Conservation (phyloP, 2,329 filamentous ascomycete genomes). For the Fusarium floridanum region DNA sequence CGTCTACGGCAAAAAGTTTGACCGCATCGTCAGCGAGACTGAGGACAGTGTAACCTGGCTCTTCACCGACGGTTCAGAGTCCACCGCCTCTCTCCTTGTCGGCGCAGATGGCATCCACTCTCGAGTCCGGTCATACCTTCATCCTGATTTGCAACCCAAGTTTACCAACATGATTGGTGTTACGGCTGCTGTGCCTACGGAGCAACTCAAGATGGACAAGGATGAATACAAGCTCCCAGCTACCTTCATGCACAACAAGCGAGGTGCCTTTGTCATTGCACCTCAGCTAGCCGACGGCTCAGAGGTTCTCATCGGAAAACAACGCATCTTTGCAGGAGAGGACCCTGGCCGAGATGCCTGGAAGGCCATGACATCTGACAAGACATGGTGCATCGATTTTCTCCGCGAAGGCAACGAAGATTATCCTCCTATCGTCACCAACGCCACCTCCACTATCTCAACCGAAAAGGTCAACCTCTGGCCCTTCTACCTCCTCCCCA, state of each 20-base stretch:
- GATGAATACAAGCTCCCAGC: constrained; percentile 56
- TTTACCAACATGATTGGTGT: constrained; percentile 64
- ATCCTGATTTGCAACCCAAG: constrained; percentile 60
- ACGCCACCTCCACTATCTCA: constrained; percentile 49
- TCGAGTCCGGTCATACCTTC: constrained; percentile 63
- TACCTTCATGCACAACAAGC: constrained; percentile 56
- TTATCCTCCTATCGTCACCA: constrained; percentile 53
- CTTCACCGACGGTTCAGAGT: constrained; percentile 60
- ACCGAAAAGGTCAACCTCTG: constrained; percentile 58
- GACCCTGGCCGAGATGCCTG: constrained; percentile 58
- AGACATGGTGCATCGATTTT: constrained; percentile 52
- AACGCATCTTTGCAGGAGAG: constrained; percentile 50
- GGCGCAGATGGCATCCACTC: constrained; percentile 73
- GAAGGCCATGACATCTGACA: constrained; percentile 56
- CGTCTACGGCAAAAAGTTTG: constrained; percentile 62
- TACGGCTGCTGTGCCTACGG: constrained; percentile 50
- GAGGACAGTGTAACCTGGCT: constrained; percentile 58
- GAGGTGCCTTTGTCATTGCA: constrained; percentile 64
- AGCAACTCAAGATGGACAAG: constrained; percentile 52
- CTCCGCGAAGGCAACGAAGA: constrained; percentile 51
- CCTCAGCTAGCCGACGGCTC: constrained; percentile 63
- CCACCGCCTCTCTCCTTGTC: constrained; percentile 60
- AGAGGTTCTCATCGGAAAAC: constrained; percentile 62
- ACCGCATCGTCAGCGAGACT: constrained; percentile 56
- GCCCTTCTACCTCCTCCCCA: constrained; percentile 64